Conservation (phyloP, 75 land plant species). For the Cupressus sempervirens region DNA sequence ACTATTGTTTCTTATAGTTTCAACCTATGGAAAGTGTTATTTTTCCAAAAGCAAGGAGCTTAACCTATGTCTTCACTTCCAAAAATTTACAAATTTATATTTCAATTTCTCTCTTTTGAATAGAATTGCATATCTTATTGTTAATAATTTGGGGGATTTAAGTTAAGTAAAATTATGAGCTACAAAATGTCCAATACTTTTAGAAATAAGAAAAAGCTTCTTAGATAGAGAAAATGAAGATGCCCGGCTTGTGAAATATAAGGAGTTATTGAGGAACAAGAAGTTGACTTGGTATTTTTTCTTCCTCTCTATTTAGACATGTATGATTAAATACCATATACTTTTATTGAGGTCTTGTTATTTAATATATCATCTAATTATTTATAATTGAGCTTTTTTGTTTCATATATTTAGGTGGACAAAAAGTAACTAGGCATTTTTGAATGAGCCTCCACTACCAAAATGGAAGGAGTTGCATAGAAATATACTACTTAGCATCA, state of each 20-base stretch:
- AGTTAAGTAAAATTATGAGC: neutral
- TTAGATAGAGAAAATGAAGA: neutral
- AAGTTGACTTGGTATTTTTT: neutral
- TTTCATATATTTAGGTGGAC: slow-evolving; percentile 53
- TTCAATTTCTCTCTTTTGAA: too few relatives aligned
- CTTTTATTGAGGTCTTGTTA: neutral
- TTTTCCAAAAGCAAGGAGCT: too few relatives aligned
- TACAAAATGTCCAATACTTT: neutral
- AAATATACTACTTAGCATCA: slow-evolving; percentile 28
- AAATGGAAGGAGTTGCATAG: too few relatives aligned
- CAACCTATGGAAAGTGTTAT: too few relatives aligned
- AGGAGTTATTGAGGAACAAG: neutral
- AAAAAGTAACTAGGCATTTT: too few relatives aligned
- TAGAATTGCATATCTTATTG: neutral
- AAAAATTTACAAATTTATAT: too few relatives aligned
- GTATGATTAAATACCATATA: neutral
- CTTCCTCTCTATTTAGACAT: neutral
- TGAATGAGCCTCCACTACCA: too few relatives aligned
- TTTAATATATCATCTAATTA: neutral
- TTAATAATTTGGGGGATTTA: neutral
- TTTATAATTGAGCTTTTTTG: neutral
- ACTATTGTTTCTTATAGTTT: too few relatives aligned
- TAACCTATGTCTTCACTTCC: too few relatives aligned
- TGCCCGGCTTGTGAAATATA: neutral
- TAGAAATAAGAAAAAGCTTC: too few relatives aligned